Conservation (phyloP, 2,329 filamentous ascomycete species). For the Paramyrothecium roridum region DNA sequence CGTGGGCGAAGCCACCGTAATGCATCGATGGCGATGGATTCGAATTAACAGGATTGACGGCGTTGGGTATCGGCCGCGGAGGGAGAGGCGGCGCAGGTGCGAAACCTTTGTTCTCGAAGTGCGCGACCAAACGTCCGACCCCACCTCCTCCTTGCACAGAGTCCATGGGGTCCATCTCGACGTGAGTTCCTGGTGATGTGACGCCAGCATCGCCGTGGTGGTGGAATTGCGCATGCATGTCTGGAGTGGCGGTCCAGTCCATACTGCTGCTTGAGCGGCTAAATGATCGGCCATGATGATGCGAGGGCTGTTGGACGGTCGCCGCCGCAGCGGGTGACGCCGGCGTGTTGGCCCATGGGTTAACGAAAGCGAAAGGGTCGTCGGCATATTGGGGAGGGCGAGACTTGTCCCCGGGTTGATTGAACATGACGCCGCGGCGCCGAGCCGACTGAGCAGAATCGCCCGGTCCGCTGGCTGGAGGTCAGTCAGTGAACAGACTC, state of each 20-base stretch:
- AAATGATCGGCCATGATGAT: constrained; percentile 22
- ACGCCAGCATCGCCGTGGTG: constrained; percentile 13
- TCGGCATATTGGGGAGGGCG: constrained; percentile 23
- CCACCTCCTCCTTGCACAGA: constrained; percentile 18
- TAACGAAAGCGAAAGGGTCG: constrained; percentile 25
- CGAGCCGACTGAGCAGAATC: constrained; percentile 24
- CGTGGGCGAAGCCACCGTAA: constrained; percentile 24
- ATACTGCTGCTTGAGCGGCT: constrained; percentile 21
- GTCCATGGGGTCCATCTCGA: constrained; percentile 22
- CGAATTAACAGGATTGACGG: constrained; percentile 13
- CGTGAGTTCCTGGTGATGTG: constrained; percentile 12
- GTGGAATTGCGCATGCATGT: constrained; percentile 23
- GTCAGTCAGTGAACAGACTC: constrained; percentile 31
- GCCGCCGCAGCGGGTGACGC: constrained; percentile 16
- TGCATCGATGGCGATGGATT: constrained; percentile 24
- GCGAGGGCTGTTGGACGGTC: constrained; percentile 18
- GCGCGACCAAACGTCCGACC: constrained; percentile 35
- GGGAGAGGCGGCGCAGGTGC: constrained; percentile 26
- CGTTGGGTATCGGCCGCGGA: constrained; percentile 26
- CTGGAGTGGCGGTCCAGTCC: constrained; percentile 33
- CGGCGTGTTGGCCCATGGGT: constrained; percentile 26
- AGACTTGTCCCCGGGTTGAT: constrained; percentile 28
- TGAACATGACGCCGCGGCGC: constrained; percentile 33
- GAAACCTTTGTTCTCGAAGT: constrained; percentile 36
- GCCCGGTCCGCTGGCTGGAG: constrained; percentile 28